A percentile compares a stretch with the other conserved stretches of the same genome.
Evolutionary conservation across 2,329 filamentous ascomycete genomes (phyloP).

Genomic region (Fusarium papillatum): DNA sequence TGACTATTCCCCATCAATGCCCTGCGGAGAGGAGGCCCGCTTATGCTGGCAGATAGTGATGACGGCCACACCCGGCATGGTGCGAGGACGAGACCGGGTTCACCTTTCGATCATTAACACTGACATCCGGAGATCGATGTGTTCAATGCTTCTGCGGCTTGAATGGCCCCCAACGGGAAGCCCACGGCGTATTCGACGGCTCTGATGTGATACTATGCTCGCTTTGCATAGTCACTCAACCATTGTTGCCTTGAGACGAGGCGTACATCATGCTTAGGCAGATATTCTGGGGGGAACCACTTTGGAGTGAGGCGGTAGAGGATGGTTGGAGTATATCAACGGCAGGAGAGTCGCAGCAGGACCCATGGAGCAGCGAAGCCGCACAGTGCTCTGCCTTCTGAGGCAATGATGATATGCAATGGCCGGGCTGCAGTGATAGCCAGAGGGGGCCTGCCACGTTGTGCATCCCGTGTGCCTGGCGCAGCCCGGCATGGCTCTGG

Average conservation of each 20-base stretch:
- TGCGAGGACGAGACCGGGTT: not conserved
- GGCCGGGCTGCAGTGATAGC: slow-evolving; percentile 27
- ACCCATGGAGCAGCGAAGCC: slow-evolving; percentile 11
- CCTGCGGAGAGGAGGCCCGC: not conserved
- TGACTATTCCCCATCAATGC: not conserved
- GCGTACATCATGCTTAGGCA: slow-evolving; percentile 18
- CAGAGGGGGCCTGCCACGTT: slow-evolving; percentile 48
- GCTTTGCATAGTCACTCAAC: slow-evolving; percentile 31
- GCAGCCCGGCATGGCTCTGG: slow-evolving; percentile 24
- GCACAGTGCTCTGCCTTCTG: slow-evolving; percentile 21
- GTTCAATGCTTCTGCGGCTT: slow-evolving; percentile 1
- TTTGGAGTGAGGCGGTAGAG: slow-evolving; percentile 34
- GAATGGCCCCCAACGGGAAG: slow-evolving; percentile 10
- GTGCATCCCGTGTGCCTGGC: slow-evolving; percentile 35
- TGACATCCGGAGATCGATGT: not conserved
- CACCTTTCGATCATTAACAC: not conserved
- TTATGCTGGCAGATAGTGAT: not conserved
- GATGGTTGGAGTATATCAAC: slow-evolving; percentile 33
- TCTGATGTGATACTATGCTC: slow-evolving; percentile 35
- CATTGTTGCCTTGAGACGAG: slow-evolving; percentile 14
- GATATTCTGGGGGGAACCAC: slow-evolving; percentile 10
- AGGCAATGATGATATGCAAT: slow-evolving; percentile 32
- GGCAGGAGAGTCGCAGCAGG: slow-evolving; percentile 26
- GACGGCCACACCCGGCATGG: not conserved
- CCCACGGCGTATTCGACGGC: slow-evolving; percentile 5